Evolutionary conservation across 1,284 basidiomycete genomes (phyloP), one percentile per base, ranked within the genome.

Genomic region (Trichosporon coremiiforme): DNA sequence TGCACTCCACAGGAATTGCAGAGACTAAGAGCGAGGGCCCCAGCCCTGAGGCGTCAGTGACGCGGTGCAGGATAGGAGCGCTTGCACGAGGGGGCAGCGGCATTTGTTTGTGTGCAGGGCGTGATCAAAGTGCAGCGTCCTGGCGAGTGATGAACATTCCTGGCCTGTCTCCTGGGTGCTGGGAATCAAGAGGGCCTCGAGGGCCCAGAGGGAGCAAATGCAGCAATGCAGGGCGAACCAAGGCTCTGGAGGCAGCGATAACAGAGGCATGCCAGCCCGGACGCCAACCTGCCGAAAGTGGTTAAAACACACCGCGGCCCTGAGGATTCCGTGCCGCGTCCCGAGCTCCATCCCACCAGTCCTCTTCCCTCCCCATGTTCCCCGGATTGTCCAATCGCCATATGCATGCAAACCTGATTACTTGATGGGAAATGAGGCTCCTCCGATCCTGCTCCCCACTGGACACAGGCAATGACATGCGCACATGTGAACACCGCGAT

Each of bases 111-210:
- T 17, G 4, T 22, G 50, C 50, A 53, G 50, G 50, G 50, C 22
- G 50, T 20, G 50, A 20, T 53, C 12, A 15, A 10, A 35, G 33
- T 10, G 33, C 33, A 6, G 55, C 25, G 15, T 29, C 29, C 17
- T 33, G 55, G 36, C 55, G 55, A 29, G 55, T 60, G 55, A 60
- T 60, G 55, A 33, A 60, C 55, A 60, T 60, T 60, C 55, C 55
- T 60, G 55, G 25, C 25, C n/a, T 10, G 3, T n/a, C 7, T 22
- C 50, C 50, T 53, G 50, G 36, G 12, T 38, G 36, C 36, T 38
- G 36, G 36, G 36, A 38, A 38, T 25, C 25, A 25, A 25, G 25
- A 25, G 25, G 25, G 25, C 25, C 25, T 25, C 25, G 25, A 25
- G 25, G 25, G 25, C 25, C 25, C 25, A 25, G 25, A 25, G 25